A percentile compares a stretch with the other conserved stretches of the same genome.
phyloP scores from a whole-genome alignment of 106 monocot genomes.

The Agapanthus africanus region DNA sequence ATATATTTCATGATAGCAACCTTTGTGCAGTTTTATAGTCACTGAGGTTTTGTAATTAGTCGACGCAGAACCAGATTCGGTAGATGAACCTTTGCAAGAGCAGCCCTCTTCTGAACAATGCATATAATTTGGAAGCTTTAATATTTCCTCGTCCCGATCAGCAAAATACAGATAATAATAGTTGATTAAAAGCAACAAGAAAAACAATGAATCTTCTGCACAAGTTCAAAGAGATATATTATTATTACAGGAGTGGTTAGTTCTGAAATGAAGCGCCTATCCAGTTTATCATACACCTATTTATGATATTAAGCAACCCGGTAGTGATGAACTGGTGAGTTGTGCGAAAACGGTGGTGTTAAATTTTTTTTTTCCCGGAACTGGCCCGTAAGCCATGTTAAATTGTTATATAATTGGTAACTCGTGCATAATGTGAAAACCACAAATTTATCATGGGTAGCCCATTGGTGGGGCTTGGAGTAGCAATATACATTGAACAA shows the following conservation, averaged over 20 bases:
- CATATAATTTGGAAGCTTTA: conserved; percentile 29
- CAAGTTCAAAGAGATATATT: background rate
- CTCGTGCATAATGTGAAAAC: background rate
- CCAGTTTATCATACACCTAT: background rate
- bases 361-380: too few species aligned
- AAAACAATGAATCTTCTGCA: background rate
- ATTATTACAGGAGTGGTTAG: too few species aligned
- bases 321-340: background rate
- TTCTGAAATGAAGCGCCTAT: background rate
- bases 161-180: conserved; percentile 1
- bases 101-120: conserved; percentile 44
- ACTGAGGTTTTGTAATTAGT: too few species aligned
- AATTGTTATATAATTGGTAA: too few species aligned
- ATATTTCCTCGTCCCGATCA: conserved; percentile 46
- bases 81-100: conserved; percentile 25
- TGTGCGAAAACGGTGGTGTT: too few species aligned
- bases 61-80: too few species aligned
- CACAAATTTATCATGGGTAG: too few species aligned
- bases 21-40: conserved; percentile 56
- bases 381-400: too few species aligned
- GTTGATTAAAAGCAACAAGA: background rate
- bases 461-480: too few species aligned
- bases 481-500: too few species aligned
- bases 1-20: conserved; percentile 68
- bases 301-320: background rate